Conservation (phyloP, 2,329 filamentous ascomycete genomes). For the Verticillium dahliae region DNA sequence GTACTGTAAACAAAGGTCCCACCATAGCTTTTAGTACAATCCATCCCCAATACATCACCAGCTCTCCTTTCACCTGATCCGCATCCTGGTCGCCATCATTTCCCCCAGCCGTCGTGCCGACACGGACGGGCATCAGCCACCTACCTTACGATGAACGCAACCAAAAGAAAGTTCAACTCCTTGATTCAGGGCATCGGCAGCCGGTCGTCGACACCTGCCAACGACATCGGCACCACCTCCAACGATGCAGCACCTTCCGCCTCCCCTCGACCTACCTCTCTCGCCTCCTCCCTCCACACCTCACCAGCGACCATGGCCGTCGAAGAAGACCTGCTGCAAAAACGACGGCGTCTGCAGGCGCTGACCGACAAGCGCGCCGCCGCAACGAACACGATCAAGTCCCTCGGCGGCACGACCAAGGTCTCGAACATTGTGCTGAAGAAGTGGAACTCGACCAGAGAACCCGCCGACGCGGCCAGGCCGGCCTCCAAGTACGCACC, state of each 20-base stretch:
- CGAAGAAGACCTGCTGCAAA: conserved; percentile 38
- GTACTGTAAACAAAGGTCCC: neutral
- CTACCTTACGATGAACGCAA: conserved; percentile 54
- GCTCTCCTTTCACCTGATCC: neutral
- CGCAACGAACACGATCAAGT: conserved; percentile 4
- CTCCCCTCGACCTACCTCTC: conserved; percentile 1
- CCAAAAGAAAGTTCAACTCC: conserved; percentile 78
- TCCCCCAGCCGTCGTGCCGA: neutral
- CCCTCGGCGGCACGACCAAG: conserved; percentile 17
- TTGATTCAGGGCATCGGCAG: conserved; percentile 62
- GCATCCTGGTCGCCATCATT: neutral
- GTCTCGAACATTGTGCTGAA: conserved; percentile 34
- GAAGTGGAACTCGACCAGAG: conserved; percentile 27
- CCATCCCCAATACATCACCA: neutral
- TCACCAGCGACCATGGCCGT: conserved; percentile 14
- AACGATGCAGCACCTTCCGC: conserved; percentile 6
- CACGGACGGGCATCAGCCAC: conserved; percentile 3
- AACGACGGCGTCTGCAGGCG: conserved; percentile 41
- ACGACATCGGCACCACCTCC: conserved; percentile 12
- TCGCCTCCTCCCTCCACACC: conserved; percentile 6
- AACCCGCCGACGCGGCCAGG: conserved; percentile 16
- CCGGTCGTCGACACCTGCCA: conserved; percentile 11
- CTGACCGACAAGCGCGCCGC: conserved; percentile 10
- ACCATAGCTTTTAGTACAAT: neutral
- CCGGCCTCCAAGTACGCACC: conserved; percentile 68